Conservation (phyloP, 106 monocot genomes). For the Agapanthus africanus region DNA sequence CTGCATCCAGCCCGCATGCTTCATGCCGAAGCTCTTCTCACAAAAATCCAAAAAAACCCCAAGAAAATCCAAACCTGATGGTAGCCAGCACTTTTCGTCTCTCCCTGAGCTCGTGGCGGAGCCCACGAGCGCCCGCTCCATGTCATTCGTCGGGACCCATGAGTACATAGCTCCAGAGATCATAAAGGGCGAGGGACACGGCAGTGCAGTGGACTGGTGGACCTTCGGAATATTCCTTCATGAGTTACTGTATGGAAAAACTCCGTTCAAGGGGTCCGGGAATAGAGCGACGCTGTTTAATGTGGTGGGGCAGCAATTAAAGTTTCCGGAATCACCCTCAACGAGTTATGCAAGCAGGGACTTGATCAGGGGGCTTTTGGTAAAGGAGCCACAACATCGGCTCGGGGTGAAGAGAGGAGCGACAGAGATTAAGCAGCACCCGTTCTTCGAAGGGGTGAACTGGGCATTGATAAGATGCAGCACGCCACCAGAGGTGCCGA, state of each 20-base stretch:
- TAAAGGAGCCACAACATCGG: conserved; percentile 21
- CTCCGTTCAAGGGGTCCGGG: conserved; percentile 17
- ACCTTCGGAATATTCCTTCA: conserved; percentile 18
- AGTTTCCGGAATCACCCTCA: conserved; percentile 11
- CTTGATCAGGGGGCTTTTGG: conserved; percentile 13
- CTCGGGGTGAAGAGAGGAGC: conserved; percentile 20
- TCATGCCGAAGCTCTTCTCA: neutral
- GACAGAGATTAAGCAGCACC: conserved; percentile 21
- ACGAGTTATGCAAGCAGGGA: conserved; percentile 4
- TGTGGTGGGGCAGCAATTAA: conserved; percentile 19
- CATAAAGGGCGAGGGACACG: conserved; percentile 19
- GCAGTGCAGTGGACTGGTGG: conserved; percentile 23
- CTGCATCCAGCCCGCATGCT: conserved; percentile 6
- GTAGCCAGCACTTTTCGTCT: neutral
- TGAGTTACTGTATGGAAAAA: conserved; percentile 15
- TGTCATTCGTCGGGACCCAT: conserved; percentile 27
- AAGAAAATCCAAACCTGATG: neutral
- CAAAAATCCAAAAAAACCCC: neutral
- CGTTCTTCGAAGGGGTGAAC: conserved; percentile 18
- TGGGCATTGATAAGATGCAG: conserved; percentile 21
- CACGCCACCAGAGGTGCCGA: conserved; percentile 21
- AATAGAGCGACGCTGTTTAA: conserved; percentile 20
- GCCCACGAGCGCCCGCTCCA: conserved; percentile 17
- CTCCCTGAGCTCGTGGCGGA: conserved; percentile 20
- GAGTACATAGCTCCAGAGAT: conserved; percentile 24